A percentile compares a stretch with the other conserved stretches of the same genome.
Conservation (phyloP, 2,329 filamentous ascomycete genomes). For the Pseudonectria buxi region DNA sequence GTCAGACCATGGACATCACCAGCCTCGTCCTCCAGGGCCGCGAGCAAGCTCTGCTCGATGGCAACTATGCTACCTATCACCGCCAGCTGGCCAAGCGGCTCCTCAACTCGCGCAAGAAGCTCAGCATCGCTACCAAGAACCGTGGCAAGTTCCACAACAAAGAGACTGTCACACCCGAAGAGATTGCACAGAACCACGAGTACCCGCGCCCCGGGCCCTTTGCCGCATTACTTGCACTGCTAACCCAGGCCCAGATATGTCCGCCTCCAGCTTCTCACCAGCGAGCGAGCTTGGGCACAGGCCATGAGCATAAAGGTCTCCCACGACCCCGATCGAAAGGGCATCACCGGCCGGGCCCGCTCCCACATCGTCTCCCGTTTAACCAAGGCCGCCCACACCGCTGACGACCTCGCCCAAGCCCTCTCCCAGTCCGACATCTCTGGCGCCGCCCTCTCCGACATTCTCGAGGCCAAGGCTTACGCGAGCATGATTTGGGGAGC, state of each 20-base stretch:
- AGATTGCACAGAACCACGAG: conserved; percentile 70
- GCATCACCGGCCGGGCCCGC: conserved; percentile 70
- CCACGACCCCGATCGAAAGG: conserved; percentile 72
- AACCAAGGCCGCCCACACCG: conserved; percentile 67
- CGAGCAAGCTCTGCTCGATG: conserved; percentile 77
- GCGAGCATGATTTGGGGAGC: conserved; percentile 68
- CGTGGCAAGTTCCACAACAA: conserved; percentile 78
- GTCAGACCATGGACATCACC: conserved; percentile 74
- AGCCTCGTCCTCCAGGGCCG: conserved; percentile 71
- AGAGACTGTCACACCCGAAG: conserved; percentile 61
- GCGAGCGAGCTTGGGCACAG: conserved; percentile 90
- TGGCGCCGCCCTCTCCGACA: conserved; percentile 60
- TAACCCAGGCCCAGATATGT: conserved; percentile 51
- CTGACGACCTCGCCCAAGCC: conserved; percentile 59
- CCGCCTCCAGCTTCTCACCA: conserved; percentile 72
- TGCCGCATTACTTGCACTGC: conserved; percentile 1
- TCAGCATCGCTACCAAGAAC: conserved; percentile 76
- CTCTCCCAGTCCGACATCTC: conserved; percentile 58
- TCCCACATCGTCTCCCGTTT: conserved; percentile 86
- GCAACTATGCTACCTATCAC: conserved; percentile 83
- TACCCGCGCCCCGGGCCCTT: conserved; percentile 37
- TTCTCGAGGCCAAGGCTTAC: conserved; percentile 84
- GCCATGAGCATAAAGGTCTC: conserved; percentile 89
- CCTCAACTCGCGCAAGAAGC: conserved; percentile 75
- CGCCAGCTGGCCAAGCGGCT: conserved; percentile 72